phyloP scores from a whole-genome alignment of 1,284 basidiomycete genomes.

The Mycosarcoma maydis region DNA sequence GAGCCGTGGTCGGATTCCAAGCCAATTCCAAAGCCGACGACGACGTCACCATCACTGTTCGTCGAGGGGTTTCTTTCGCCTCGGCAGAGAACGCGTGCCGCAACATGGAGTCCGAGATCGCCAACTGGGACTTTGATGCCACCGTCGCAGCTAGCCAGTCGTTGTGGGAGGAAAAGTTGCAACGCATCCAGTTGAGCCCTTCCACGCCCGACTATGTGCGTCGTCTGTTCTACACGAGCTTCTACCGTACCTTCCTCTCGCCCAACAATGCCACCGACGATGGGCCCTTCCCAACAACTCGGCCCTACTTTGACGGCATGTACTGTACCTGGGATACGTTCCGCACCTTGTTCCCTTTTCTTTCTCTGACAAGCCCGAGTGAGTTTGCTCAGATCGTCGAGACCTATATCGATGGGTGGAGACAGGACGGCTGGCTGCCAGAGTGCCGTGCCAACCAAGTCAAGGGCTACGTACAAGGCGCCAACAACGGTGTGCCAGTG shows the following conservation, averaged over 20 bases:
- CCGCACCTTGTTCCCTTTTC: slow-evolving; percentile 57
- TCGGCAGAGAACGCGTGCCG: slow-evolving; percentile 54
- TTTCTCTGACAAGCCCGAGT: slow-evolving; percentile 48
- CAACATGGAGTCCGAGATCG: slow-evolving; percentile 58
- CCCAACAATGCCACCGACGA: slow-evolving; percentile 60
- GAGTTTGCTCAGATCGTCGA: slow-evolving; percentile 59
- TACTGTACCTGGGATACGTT: slow-evolving; percentile 54
- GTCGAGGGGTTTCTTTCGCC: slow-evolving; percentile 53
- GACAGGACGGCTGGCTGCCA: slow-evolving; percentile 55
- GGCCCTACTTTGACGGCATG: slow-evolving; percentile 55
- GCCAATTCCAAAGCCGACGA: slow-evolving; percentile 2
- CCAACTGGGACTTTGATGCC: slow-evolving; percentile 44
- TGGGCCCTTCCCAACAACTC: slow-evolving; percentile 27
- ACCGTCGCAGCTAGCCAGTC: slow-evolving; percentile 33
- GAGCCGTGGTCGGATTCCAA: slow-evolving; percentile 48
- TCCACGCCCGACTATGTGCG: slow-evolving; percentile 48
- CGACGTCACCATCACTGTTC: slow-evolving; percentile 39
- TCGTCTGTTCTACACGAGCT: slow-evolving; percentile 55
- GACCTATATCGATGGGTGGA: slow-evolving; percentile 59
- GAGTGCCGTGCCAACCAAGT: slow-evolving; percentile 61
- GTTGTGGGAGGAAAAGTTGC: slow-evolving; percentile 58
- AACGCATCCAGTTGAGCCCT: slow-evolving; percentile 45
- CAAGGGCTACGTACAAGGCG: slow-evolving; percentile 47
- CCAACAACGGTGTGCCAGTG: slow-evolving; percentile 52
- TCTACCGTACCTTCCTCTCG: slow-evolving; percentile 60